Evolutionary conservation across 2,329 filamentous ascomycete genomes (phyloP).

Genomic region (Aspergillus sp.): DNA sequence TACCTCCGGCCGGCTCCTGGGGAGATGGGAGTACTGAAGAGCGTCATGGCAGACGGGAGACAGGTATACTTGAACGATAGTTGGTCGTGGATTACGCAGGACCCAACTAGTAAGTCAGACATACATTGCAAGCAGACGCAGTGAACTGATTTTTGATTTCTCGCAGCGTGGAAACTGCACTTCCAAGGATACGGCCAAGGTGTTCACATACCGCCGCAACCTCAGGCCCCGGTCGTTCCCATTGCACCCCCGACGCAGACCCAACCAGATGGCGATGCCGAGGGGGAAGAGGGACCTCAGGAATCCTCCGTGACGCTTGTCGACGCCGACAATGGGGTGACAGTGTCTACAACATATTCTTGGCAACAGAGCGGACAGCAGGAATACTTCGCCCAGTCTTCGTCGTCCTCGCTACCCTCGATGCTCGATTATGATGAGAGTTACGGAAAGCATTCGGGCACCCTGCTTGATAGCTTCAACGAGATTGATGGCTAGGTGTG

Average conservation of each 20-base stretch:
- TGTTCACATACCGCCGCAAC: neutral
- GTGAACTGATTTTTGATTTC: neutral
- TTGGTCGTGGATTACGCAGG: constrained; percentile 48
- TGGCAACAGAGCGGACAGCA: neutral
- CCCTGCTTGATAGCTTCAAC: neutral
- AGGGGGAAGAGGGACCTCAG: neutral
- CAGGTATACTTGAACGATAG: constrained; percentile 50
- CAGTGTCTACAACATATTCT: neutral
- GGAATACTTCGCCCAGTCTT: neutral
- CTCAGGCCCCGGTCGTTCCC: neutral
- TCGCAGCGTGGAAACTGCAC: constrained; percentile 19
- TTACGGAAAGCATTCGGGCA: neutral
- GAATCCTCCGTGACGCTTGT: neutral
- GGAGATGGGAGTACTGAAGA: constrained; percentile 48
- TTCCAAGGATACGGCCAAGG: constrained; percentile 8
- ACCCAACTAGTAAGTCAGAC: constrained; percentile 47
- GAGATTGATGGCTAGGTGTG: neutral
- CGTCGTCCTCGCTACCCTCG: neutral
- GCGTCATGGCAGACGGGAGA: constrained; percentile 35
- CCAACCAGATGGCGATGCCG: neutral
- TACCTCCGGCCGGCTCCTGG: constrained; percentile 48
- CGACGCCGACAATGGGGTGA: neutral
- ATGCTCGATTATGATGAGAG: neutral
- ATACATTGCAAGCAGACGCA: no score
- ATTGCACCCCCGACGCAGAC: neutral